Conservation (phyloP, 371 early-diverging fungal genomes). For the Mortierella sp. region DNA sequence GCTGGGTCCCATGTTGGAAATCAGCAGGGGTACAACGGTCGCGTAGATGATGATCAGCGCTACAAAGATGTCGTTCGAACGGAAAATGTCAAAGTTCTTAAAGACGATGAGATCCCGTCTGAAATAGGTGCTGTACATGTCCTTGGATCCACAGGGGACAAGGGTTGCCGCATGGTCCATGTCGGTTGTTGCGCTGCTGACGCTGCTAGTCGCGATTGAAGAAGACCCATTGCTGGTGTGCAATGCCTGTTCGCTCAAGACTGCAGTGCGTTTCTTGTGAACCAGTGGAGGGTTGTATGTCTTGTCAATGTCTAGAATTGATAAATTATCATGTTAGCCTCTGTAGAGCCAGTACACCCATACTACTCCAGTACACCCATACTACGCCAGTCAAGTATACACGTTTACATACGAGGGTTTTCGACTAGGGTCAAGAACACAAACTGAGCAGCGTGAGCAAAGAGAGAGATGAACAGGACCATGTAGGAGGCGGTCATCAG, state of each 20-base stretch:
- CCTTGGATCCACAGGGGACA: constrained; percentile 54
- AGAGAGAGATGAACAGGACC: constrained; percentile 90
- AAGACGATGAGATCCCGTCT: constrained; percentile 90
- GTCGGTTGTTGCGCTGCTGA: not conserved
- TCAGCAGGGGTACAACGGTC: constrained; percentile 73
- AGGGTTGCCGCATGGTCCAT: constrained; percentile 32
- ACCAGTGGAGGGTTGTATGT: constrained; percentile 84
- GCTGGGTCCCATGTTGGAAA: constrained; percentile 62
- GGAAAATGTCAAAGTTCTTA: constrained; percentile 89
- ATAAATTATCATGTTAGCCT: not conserved
- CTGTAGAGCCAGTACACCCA: not conserved
- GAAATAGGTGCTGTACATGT: constrained; percentile 71
- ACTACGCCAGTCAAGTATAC: not conserved
- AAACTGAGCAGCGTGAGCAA: constrained; percentile 92
- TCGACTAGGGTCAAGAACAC: constrained; percentile 93
- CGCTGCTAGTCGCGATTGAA: constrained; percentile 4
- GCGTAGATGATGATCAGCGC: constrained; percentile 82
- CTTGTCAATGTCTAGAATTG: constrained; percentile 84
- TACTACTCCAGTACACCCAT: not conserved
- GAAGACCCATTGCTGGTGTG: constrained; percentile 16
- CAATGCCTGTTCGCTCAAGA: constrained; percentile 36
- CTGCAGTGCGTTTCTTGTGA: constrained; percentile 60
- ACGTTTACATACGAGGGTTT: constrained; percentile 81
- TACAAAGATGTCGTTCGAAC: constrained; percentile 86
- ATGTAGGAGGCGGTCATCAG: constrained; percentile 87